phyloP scores from a whole-genome alignment of 768 basidiomycete species.

The Tricholomella constricta region DNA sequence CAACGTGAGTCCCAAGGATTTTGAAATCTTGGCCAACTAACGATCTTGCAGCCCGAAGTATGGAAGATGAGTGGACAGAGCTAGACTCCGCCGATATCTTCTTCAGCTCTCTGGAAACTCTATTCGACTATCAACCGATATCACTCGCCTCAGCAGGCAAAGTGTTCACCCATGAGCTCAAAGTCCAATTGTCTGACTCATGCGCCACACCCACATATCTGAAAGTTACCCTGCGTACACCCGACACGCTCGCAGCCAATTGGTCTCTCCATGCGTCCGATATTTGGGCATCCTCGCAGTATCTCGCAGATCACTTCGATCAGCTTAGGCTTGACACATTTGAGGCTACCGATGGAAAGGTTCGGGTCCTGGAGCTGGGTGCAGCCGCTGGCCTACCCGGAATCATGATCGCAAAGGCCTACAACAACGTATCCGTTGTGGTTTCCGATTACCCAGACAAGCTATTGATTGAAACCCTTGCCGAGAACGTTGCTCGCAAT shows the following conservation, averaged over 20 bases:
- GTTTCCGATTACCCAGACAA: slow-evolving; percentile 76
- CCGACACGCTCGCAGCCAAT: slow-evolving; percentile 67
- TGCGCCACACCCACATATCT: slow-evolving; percentile 14
- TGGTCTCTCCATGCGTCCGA: slow-evolving; percentile 80
- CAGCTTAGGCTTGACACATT: slow-evolving; percentile 19
- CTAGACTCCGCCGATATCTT: slow-evolving; percentile 66
- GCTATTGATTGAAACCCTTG: slow-evolving; percentile 55
- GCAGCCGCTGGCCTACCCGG: slow-evolving; percentile 76
- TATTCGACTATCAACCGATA: slow-evolving; percentile 66
- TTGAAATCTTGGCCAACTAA: neutral
- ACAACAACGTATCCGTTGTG: slow-evolving; percentile 43
- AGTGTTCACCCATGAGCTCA: slow-evolving; percentile 45
- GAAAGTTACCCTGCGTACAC: slow-evolving; percentile 51
- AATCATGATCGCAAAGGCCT: slow-evolving; percentile 60
- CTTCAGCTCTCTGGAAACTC: slow-evolving; percentile 58
- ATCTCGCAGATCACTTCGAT: slow-evolving; percentile 64
- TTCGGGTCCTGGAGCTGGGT: slow-evolving; percentile 67
- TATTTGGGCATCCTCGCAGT: slow-evolving; percentile 71
- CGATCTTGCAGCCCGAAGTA: neutral
- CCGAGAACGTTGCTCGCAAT: slow-evolving; percentile 59
- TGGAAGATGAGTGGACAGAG: slow-evolving; percentile 13
- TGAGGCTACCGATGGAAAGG: slow-evolving; percentile 3
- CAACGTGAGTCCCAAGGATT: slow-evolving; percentile 2
- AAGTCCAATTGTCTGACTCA: slow-evolving; percentile 17
- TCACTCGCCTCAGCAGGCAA: slow-evolving; percentile 58